These are phyloP conservation scores for Alternaria novae-zelandiae DNA, from an alignment of 2,329 filamentous ascomycete genomes.

Conservation along the genomic window DNA sequence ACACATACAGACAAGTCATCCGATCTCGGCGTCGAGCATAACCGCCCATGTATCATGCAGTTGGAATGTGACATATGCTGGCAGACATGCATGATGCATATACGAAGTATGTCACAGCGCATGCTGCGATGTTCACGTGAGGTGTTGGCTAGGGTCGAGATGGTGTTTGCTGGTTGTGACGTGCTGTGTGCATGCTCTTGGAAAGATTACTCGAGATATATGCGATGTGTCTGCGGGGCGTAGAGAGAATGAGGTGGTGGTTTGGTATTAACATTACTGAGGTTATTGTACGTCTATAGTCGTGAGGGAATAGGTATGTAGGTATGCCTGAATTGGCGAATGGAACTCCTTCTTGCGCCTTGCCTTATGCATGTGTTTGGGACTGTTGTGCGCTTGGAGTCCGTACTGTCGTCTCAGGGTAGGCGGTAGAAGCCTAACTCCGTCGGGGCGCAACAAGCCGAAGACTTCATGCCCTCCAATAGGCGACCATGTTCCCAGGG, in stretches of 20 bases:
- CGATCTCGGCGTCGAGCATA: neutral
- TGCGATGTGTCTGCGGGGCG: neutral
- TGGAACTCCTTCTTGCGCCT: neutral
- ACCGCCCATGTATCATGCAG: neutral
- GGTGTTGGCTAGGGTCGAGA: neutral
- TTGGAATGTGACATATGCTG: neutral
- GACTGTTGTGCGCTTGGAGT: neutral
- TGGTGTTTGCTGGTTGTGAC: neutral
- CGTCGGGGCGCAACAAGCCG: neutral
- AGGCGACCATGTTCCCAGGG: neutral
- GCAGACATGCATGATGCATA: neutral
- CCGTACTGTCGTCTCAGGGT: neutral
- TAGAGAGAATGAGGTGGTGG: neutral
- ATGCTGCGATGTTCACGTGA: slow-evolving; percentile 10
- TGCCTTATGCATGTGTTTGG: neutral
- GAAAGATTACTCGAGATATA: rapidly evolving
- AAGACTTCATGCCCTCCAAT: neutral
- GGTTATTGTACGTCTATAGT: neutral
- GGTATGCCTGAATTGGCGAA: neutral
- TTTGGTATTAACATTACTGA: slow-evolving; percentile 1
- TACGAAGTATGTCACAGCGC: neutral
- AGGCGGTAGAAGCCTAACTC: neutral
- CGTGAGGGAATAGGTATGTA: neutral
- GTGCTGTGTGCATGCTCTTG: neutral
- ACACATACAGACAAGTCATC: neutral